These are phyloP conservation scores for Tricholoma saponaceum DNA, from an alignment of 768 basidiomycete genomes.

Conservation along the genomic window DNA sequence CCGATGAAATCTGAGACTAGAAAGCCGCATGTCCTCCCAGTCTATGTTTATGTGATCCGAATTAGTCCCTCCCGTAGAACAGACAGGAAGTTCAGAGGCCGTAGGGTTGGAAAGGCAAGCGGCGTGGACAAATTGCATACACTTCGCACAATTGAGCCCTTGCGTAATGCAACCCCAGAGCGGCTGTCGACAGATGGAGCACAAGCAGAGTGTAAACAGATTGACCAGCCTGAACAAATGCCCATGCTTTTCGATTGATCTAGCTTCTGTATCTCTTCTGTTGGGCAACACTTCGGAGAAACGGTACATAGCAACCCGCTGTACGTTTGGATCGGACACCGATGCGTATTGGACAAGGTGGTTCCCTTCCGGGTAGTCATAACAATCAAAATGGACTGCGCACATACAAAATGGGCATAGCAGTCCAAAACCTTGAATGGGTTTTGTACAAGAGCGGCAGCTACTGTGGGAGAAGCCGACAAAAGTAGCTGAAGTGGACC, in stretches of 20 bases:
- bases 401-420: slow-evolving; percentile 70
- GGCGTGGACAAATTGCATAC: slow-evolving; percentile 57
- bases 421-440: slow-evolving; percentile 65
- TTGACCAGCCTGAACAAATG: slow-evolving; percentile 60
- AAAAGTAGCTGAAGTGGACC: slow-evolving; percentile 20
- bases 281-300: slow-evolving; percentile 47
- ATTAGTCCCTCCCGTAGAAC: slow-evolving; percentile 34
- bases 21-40: slow-evolving; percentile 48
- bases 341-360: slow-evolving; percentile 50
- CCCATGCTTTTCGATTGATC: slow-evolving; percentile 22
- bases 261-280: slow-evolving; percentile 19
- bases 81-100: slow-evolving; percentile 28
- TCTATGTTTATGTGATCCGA: slow-evolving; percentile 48
- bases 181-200: slow-evolving; percentile 61
- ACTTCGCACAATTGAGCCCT: slow-evolving; percentile 59
- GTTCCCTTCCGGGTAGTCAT: slow-evolving; percentile 65
- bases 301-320: slow-evolving; percentile 58
- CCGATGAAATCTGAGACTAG: slow-evolving; percentile 51
- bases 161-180: slow-evolving; percentile 71
- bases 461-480: slow-evolving; percentile 32
- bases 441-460: slow-evolving; percentile 54
- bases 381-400: slow-evolving; percentile 75
- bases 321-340: slow-evolving; percentile 39
- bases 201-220: slow-evolving; percentile 71
- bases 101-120: slow-evolving; percentile 35